A percentile compares a stretch with the other conserved stretches of the same genome.
phyloP scores from a whole-genome alignment of 805 yeast genomes.

The Dipodascopsis tothii region DNA sequence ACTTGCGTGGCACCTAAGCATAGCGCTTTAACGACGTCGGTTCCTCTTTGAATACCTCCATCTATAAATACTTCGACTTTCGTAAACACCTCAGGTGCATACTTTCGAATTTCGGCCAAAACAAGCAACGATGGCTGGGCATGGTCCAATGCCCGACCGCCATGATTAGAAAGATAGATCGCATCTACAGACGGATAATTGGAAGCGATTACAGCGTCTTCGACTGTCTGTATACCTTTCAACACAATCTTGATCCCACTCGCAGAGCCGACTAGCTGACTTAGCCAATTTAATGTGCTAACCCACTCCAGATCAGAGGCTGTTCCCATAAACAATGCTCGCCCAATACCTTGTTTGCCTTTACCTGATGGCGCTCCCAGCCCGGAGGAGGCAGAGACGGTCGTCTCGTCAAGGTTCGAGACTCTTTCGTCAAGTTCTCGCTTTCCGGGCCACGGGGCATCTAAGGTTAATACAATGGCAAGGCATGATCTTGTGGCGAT shows the following conservation, averaged over 20 bases:
- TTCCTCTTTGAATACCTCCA: constrained; percentile 62
- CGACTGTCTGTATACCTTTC: constrained; percentile 25
- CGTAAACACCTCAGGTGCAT: constrained; percentile 35
- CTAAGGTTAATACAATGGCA: constrained; percentile 46
- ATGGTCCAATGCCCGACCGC: constrained; percentile 64
- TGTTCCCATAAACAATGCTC: constrained; percentile 28
- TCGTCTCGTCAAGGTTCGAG: constrained; percentile 18
- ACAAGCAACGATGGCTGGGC: constrained; percentile 57
- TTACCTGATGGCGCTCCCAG: constrained; percentile 28
- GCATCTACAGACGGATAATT: constrained; percentile 35
- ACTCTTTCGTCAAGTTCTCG: constrained; percentile 43
- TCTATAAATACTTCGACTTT: constrained; percentile 53
- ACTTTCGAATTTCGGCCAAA: constrained; percentile 43
- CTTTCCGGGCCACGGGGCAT: constrained; percentile 45
- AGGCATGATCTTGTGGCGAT: constrained; percentile 36
- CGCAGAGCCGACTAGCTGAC: constrained; percentile 18
- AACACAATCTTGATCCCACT: constrained; percentile 15
- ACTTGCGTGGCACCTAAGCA: constrained; percentile 60
- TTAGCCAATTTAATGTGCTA: constrained; percentile 19
- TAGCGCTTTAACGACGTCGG: constrained; percentile 58
- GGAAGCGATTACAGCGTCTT: constrained; percentile 22
- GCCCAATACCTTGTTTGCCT: constrained; percentile 29
- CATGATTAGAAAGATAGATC: constrained; percentile 57
- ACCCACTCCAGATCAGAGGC: constrained; percentile 23
- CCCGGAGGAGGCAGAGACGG: constrained; percentile 19